Evolutionary conservation across 202 grass and related monocot species (phyloP).

Genomic region (Digitaria exilis): DNA sequence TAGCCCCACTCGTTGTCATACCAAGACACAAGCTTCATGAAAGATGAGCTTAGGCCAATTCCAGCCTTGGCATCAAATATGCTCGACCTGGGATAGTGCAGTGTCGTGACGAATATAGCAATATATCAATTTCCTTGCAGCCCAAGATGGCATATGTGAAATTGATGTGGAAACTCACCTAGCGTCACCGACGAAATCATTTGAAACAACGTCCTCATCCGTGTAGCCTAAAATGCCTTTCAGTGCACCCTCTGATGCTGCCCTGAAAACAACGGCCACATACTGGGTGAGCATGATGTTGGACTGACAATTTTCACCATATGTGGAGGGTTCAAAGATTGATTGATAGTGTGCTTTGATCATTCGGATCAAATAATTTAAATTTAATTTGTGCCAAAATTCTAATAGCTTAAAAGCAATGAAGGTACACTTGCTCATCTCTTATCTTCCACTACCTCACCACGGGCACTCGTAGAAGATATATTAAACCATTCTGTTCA

Average conservation of each 20-base stretch:
- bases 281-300: constrained; percentile 1
- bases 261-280: constrained; percentile 44
- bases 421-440: not conserved
- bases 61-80: constrained; percentile 98
- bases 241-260: constrained; percentile 66
- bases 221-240: constrained; percentile 93
- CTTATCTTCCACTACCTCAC: not conserved
- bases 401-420: constrained; percentile 1
- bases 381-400: not conserved
- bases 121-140: not conserved
- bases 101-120: not conserved
- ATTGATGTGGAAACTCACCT: constrained; percentile 45
- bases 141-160: not conserved
- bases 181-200: constrained; percentile 79
- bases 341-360: not conserved
- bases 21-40: constrained; percentile 98
- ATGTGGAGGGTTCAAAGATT: not conserved
- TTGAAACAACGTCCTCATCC: constrained; percentile 87
- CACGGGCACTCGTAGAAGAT: not conserved
- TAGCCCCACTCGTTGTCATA: constrained; percentile 99
- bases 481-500: not conserved
- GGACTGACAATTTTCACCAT: not conserved
- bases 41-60: constrained; percentile 84
- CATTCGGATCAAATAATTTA: not conserved
- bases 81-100: constrained; percentile 59